Evolutionary conservation across 257 asterid genomes (phyloP), one percentile per base, ranked within the genome.

Genomic region (Solanum clarkiae): DNA sequence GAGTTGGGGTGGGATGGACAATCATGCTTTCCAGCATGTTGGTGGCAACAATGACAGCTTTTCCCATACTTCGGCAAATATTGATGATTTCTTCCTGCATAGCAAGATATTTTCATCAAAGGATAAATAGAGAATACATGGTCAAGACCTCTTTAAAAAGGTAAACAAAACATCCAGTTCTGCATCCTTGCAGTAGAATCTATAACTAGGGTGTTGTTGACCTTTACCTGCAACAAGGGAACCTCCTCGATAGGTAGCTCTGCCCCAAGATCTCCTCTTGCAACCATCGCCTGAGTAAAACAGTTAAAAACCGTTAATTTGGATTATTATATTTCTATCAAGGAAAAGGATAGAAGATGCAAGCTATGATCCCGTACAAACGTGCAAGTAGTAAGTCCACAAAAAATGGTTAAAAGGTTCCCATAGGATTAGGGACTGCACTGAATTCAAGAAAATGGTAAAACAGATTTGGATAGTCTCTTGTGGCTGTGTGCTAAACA

Each of bases 11-110:
- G 12, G 99, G 99, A 88, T 96, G 99, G 47, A 93, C 94, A 88
- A 95, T 96, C 99, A 96, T 96, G 93, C 99, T 96, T 88, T 96
- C 99, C 54, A 96, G 95, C 99, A 96, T 96, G 90, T 96, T 95
- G 80, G 99, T 96, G 72, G 99, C 99, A 89, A 96, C 99, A 85
- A 95, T 96, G 68, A 96, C 98, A 59, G 99, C 97, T 91, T 96
- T 96, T 68, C 98, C 97, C 99, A 96, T 96, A 85, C 99, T 96
- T n/a, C 97, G 98, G 79, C 99, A 96, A 49, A 93, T 87, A 85
- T 86, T 93, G 87, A 96, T 94, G 84, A 96, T 96, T 88, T 96
- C 97, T 93, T 96, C 98, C 99, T 96, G 87, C 90, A 90, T 66
- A 86, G 40, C 8, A 32, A 2, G 81, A 53, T 54, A 53, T 79